Percentiles rank a stretch among this genome's conserved stretches.
phyloP scores from a whole-genome alignment of 1,139 yeast genomes.

The Kodamaea sp. region DNA sequence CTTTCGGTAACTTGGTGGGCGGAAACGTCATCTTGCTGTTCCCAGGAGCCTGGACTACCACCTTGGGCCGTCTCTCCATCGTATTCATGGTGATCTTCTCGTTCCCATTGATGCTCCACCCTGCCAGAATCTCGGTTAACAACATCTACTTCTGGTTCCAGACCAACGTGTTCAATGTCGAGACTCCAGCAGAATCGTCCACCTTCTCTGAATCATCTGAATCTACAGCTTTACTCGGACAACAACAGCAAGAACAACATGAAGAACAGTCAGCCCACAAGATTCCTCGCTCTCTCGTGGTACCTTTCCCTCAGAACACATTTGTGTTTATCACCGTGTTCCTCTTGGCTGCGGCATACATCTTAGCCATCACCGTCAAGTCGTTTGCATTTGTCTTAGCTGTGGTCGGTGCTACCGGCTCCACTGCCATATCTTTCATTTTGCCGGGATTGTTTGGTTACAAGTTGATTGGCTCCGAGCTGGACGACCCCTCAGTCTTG shows the following conservation, averaged over 20 bases:
- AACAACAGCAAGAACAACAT: conserved; percentile 3
- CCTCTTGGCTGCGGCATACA: conserved; percentile 46
- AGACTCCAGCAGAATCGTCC: conserved; percentile 1
- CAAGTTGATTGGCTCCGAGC: conserved; percentile 39
- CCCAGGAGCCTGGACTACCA: conserved; percentile 47
- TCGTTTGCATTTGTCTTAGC: conserved; percentile 61
- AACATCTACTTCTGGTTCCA: conserved; percentile 63
- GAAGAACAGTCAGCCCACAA: conserved; percentile 16
- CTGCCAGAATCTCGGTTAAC: conserved; percentile 82
- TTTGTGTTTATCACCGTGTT: conserved; percentile 50
- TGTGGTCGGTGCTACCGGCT: conserved; percentile 62
- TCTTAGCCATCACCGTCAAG: conserved; percentile 43
- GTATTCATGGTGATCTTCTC: conserved; percentile 84
- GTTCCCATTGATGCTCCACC: conserved; percentile 91
- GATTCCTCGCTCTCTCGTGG: conserved; percentile 19
- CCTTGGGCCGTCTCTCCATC: conserved; percentile 71
- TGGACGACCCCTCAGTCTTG: conserved; percentile 23
- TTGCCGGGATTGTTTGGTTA: conserved; percentile 61
- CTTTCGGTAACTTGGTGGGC: conserved; percentile 44
- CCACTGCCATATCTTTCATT: conserved; percentile 59
- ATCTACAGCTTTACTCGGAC: conserved; percentile 8
- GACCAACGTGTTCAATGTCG: conserved; percentile 2
- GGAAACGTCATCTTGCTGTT: conserved; percentile 84
- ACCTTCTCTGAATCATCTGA: conserved; percentile 8
- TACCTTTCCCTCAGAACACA: conserved; percentile 52